Evolutionary conservation across 2,329 filamentous ascomycete genomes (phyloP), one percentile per base, ranked within the genome.

Genomic region (Atkinsonella hypoxylon): DNA sequence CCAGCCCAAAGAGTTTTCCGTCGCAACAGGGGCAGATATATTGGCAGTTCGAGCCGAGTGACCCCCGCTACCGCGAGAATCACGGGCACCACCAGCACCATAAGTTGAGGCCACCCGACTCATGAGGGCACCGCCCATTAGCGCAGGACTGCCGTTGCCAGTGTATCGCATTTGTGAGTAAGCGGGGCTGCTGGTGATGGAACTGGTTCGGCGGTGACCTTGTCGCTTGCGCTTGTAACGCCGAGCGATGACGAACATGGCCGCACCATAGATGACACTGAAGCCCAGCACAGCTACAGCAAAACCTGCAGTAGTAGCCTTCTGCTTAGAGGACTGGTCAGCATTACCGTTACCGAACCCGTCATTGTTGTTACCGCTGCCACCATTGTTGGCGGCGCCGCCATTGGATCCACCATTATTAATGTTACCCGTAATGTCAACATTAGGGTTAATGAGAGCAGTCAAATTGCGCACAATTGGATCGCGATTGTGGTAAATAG

Each of bases 1-100:
- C 90, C 90, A 96, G 61, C 90, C 90, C 57, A 96, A 79, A 48
- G 89, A 95, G 76, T 96, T 96, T 73, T 94, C 89, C 3, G 89
- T 85, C 67, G 90, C 90, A 56, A 95, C 86, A 3, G 90, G 90
- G 34, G 88, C 87, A 54, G 87, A 94, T 65, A 96, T 95, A 68
- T 84, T 75, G 42, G 76, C 75, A 3, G 76, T 79, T 45, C 78
- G 73, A 20, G 68, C 76, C 49, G 72, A 74, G 58, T 75, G 67
- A 48, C 71, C 72, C 54, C 85, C 85, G 64, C 86, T 90, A 58
- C 77, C 79, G 50, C 84, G 80, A 59, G 79, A 82, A 64, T 81
- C 75, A 51, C 70, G 72, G 22, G 67, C 76, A 52, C 69, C 67
- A 44, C 48, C 43, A 45, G 70, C 76, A 39, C 77, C 77, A 53